phyloP scores from a whole-genome alignment of 2,329 filamentous ascomycete genomes.

The Xenoacremonium recifei region DNA sequence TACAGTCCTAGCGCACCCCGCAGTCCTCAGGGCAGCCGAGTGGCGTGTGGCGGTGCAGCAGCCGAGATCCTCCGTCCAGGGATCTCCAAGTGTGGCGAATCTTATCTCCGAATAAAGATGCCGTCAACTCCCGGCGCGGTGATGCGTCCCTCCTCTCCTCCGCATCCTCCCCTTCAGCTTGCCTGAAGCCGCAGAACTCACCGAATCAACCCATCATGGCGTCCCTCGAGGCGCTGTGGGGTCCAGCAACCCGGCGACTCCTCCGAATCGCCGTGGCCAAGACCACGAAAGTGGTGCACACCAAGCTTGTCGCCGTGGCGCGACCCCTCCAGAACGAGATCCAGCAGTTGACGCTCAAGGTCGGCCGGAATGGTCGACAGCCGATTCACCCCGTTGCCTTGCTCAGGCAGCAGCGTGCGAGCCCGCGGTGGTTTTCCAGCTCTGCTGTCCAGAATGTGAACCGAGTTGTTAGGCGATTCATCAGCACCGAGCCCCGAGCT shows the following conservation, averaged over 20 bases:
- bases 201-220: constrained; percentile 45
- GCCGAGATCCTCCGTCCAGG: constrained; percentile 22
- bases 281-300: constrained; percentile 50
- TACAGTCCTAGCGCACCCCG: constrained; percentile 18
- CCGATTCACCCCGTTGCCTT: constrained; percentile 54
- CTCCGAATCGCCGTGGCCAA: constrained; percentile 52
- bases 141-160: constrained; percentile 15
- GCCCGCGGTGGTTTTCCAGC: constrained; percentile 49
- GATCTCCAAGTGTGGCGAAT: constrained; percentile 26
- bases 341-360: constrained; percentile 45
- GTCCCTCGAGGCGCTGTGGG: constrained; percentile 57
- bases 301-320: constrained; percentile 45
- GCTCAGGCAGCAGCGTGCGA: constrained; percentile 46
- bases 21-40: constrained; percentile 23
- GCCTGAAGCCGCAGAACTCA: no score
- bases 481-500: constrained; percentile 41
- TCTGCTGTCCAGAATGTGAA: constrained; percentile 41
- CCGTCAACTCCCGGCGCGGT: constrained; percentile 14
- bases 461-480: constrained; percentile 48
- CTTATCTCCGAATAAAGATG: constrained; percentile 23
- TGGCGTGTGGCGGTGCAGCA: constrained; percentile 42
- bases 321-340: constrained; percentile 45
- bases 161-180: constrained; percentile 15
- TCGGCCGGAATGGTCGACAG: constrained; percentile 41
- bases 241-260: constrained; percentile 53